Evolutionary conservation across 768 basidiomycete species (phyloP).

Genomic region (Tephrocybe sp.): DNA sequence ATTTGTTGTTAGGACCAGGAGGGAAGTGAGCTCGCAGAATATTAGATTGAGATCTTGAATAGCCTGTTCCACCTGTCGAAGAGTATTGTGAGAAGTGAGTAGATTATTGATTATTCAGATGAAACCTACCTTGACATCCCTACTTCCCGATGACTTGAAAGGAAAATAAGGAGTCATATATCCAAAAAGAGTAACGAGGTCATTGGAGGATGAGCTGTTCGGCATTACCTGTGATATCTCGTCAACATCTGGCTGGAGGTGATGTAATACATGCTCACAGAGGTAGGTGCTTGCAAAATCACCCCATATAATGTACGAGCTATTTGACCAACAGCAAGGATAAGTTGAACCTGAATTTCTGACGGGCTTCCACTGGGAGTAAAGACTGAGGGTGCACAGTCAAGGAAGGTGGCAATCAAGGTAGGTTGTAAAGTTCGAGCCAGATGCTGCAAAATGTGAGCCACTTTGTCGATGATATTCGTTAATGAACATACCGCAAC

Average conservation of each 20-base stretch:
- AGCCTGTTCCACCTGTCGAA: constrained; percentile 68
- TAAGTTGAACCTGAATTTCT: constrained; percentile 60
- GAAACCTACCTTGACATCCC: constrained; percentile 57
- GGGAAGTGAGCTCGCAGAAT: constrained; percentile 75
- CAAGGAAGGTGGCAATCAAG: constrained; percentile 82
- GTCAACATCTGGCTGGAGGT: constrained; percentile 6
- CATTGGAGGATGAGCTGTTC: constrained; percentile 33
- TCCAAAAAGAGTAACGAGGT: constrained; percentile 59
- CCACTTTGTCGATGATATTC: neutral
- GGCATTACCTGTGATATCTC: constrained; percentile 23
- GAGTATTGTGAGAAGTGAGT: constrained; percentile 14
- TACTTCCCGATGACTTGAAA: constrained; percentile 47
- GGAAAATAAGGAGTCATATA: constrained; percentile 89
- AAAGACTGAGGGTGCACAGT: constrained; percentile 83
- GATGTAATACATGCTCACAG: constrained; percentile 31
- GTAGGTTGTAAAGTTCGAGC: constrained; percentile 76
- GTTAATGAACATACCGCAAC: constrained; percentile 4
- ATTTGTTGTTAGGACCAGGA: constrained; percentile 47
- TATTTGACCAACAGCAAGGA: constrained; percentile 59
- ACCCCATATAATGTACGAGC: constrained; percentile 58
- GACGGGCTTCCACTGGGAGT: constrained; percentile 59
- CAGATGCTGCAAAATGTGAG: constrained; percentile 48
- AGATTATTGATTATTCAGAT: neutral
- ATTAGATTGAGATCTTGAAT: constrained; percentile 73
- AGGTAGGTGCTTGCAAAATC: constrained; percentile 43